Evolutionary conservation across 2,329 filamentous ascomycete genomes (phyloP), one percentile per base, ranked within the genome.

Genomic region (Davidsoniella eucalypti): DNA sequence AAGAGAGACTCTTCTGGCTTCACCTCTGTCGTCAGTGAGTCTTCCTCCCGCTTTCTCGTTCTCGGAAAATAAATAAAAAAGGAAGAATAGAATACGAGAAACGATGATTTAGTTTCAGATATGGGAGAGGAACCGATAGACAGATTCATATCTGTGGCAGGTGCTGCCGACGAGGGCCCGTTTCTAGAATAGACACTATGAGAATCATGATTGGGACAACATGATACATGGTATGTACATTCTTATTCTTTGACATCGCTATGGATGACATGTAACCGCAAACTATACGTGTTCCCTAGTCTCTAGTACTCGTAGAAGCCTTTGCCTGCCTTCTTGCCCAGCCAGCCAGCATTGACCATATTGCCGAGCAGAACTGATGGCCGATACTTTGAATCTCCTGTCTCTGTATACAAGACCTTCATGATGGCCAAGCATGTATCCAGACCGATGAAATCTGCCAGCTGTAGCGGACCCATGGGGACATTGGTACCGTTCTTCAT

Each of bases 401-500:
- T 92, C 69, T 96, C 88, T 53, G 78, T 72, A 62, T 96, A 80
- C 60, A 98, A 66, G 3, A 96, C 92, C 66, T 84, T 87, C 92
- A 98, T 98, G 60, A 98, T 98, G 18, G 90, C 80, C 55, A 96
- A 69, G 61, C 92, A 98, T 0, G 92, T 98, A 63, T 98, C 92
- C 42, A 98, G 72, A 6, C 92, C 92, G 60, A 98, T 96, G 61
- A 98, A 98, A 65, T 98, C 92, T 2, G 92, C 92, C 59, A 98
- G 68, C 60, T 87, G 82, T 56, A 98, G 71, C 8, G 92, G 92
- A 0, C 92, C 92, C 92, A 98, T 98, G 21, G 92, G 92, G 39
- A 98, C 92, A 61, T 94, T 94, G 18, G 92, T 98, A 44, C 92
- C 92, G 59, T 95, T 95, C 76, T 94, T 96, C 92, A 98, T 98